Base-by-base conservation (phyloP, 2,329 filamentous ascomycete genomes). In the Exophiala alcalophila region DNA sequence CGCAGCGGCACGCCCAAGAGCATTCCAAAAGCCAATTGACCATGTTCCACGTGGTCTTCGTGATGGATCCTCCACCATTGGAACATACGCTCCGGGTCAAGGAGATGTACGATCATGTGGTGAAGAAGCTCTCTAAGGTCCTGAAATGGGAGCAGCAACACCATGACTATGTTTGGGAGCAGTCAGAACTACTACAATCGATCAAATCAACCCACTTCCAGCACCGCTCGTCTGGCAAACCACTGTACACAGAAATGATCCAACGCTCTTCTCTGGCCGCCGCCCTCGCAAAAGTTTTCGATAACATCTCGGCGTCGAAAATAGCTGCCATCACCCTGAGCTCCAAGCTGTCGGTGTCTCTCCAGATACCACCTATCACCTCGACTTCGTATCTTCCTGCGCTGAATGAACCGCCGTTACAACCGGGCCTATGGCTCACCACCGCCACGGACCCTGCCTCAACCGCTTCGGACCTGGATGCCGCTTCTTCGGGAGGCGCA, bases 1-100 rank as follows among this genome's bases (percentile, higher is more conserved):
- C 26, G 26, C 5, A 38, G 8, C 18, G n/a, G 7, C 12, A 20
- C 8, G 10, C 31, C 10, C 18, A 30, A 11, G 41, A 44, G 11
- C 20, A 28, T 16, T 27, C 50, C 36, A 74, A 71, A 47, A 69
- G 77, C 45, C 78, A 79, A 32, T 90, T 97, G 86, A 89, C 83
- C 50, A 97, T 97, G 91, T 98, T 98, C 67, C 94, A 96, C 63
- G 78, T 96, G 8, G 89, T 97, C 16, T 97, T 97, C 63, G 86
- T 95, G 36, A 71, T 96, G 52, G 84, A 87, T 54, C 86, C 89
- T 3, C 83, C 83, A 35, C 80, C 83, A 38, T 73, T 90, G 43
- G 86, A 95, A 59, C 81, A 84, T 53, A 84, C 86, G 43, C 73
- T 71, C 59, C 71, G 78, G 9, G 71, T 94, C 31, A 78, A 84